These are phyloP conservation scores for Glomus cerebriforme DNA, from an alignment of 192 early-diverging fungal genomes.

Conservation along the genomic window DNA sequence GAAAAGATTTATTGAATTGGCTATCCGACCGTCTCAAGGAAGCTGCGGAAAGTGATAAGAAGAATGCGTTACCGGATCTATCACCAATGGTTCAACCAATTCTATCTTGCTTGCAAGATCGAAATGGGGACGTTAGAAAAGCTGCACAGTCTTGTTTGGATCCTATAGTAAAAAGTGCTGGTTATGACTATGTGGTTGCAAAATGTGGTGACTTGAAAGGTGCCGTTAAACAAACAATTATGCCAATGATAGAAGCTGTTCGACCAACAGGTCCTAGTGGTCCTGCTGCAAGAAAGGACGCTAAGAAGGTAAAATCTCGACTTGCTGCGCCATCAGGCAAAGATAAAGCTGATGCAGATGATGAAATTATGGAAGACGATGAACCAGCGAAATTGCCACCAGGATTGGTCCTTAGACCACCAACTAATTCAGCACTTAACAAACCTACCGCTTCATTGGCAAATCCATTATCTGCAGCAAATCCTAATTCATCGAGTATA, in stretches of 20 bases:
- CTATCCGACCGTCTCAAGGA: conserved; percentile 61
- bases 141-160: conserved; percentile 72
- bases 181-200: conserved; percentile 69
- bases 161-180: conserved; percentile 67
- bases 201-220: conserved; percentile 79
- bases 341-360: conserved; percentile 30
- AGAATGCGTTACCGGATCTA: conserved; percentile 59
- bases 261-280: conserved; percentile 43
- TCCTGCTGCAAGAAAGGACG: neutral
- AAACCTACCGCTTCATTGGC: neutral
- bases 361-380: conserved; percentile 40
- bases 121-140: conserved; percentile 88
- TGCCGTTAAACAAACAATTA: conserved; percentile 68
- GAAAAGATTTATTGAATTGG: conserved; percentile 90
- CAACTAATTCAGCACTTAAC: neutral
- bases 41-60: conserved; percentile 41
- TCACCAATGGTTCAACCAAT: conserved; percentile 65
- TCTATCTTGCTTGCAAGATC: conserved; percentile 85
- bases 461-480: neutral
- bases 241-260: conserved; percentile 75
- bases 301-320: conserved; percentile 41
- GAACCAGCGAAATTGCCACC: conserved; percentile 32
- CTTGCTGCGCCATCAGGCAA: conserved; percentile 44
- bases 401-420: conserved; percentile 14
- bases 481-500: neutral